Base-by-base conservation (phyloP, 805 yeast genomes). In the Suhomyces canberraensis region DNA sequence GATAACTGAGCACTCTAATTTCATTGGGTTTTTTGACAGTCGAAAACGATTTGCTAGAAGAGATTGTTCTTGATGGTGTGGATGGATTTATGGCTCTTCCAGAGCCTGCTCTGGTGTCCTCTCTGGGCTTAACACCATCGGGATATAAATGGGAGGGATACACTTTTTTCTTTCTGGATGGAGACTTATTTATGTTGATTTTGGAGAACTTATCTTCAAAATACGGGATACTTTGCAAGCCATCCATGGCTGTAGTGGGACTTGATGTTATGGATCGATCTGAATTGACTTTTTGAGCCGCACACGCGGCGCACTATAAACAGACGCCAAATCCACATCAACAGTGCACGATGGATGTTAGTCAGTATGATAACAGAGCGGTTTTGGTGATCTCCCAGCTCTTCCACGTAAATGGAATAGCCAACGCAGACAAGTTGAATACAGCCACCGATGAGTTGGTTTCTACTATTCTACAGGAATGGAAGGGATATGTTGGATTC, bases 361-460 rank as follows among this genome's bases (percentile, higher is more conserved):
- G n/a, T n/a, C n/a, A 21, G 19, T 40, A 42, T 9, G 36, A 17
- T 20, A 50, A 50, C 33, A 45, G 66, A 35, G 71, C 66, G 39
- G 48, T 64, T 8, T 58, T 68, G 18, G 54, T 68, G 16, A 38
- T 67, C 11, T 46, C 66, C 1, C 74, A 69, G 47, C 47, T 68
- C 6, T 52, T 69, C 5, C 71, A 68, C 35, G 52, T 55, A 2
- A 53, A 56, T 29, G 60, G 57, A 2, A 47, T 64, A 15, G 48
- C 58, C 15, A 51, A 53, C n/a, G 57, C 59, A 1, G 51, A 46
- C 4, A 40, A 35, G 31, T 29, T 46, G 15, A 30, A 20, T 45
- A 25, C 34, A 1, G 16, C 44, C 8, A 32, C 46, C 8, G 52
- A 48, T n/a, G 33, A 31, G 4, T 35, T 43, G 26, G 50, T 67